Conservation (phyloP, 805 yeast genomes). For the Yarrowia porcina region DNA sequence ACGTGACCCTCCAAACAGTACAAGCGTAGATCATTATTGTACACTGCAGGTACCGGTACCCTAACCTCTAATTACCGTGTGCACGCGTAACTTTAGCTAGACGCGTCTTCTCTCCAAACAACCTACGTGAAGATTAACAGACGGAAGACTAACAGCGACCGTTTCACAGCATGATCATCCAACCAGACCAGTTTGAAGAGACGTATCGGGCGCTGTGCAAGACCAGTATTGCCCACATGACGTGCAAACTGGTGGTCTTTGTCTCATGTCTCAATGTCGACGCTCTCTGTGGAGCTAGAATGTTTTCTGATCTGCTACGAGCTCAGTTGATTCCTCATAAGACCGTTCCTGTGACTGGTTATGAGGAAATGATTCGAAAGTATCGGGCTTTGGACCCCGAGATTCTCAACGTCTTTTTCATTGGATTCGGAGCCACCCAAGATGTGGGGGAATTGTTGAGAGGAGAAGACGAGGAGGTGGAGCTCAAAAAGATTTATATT, state of each 20-base stretch:
- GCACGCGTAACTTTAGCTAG: not conserved
- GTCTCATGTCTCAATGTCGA: constrained; percentile 90
- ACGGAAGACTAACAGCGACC: not conserved
- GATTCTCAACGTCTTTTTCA: constrained; percentile 66
- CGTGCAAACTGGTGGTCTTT: constrained; percentile 81
- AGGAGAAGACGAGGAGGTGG: constrained; percentile 32
- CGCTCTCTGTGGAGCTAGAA: constrained; percentile 83
- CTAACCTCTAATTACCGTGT: constrained; percentile 15
- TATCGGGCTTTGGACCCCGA: constrained; percentile 66
- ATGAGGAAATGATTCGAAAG: constrained; percentile 63
- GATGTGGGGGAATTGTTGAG: constrained; percentile 64
- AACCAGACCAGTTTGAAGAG: constrained; percentile 61
- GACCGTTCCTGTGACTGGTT: constrained; percentile 89
- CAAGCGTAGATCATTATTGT: too few species aligned
- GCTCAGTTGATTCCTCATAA: constrained; percentile 84
- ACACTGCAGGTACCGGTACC: not conserved
- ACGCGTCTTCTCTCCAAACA: not conserved
- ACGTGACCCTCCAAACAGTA: too few species aligned
- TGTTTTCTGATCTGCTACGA: constrained; percentile 66
- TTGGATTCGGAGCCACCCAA: constrained; percentile 93
- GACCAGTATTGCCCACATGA: constrained; percentile 84
- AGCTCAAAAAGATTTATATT: constrained; percentile 62
- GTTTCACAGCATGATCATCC: constrained; percentile 60
- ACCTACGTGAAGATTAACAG: too few species aligned
- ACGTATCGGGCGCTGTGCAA: constrained; percentile 66